phyloP scores from a whole-genome alignment of 2,329 filamentous ascomycete species.

The Verticillium dahliae region DNA sequence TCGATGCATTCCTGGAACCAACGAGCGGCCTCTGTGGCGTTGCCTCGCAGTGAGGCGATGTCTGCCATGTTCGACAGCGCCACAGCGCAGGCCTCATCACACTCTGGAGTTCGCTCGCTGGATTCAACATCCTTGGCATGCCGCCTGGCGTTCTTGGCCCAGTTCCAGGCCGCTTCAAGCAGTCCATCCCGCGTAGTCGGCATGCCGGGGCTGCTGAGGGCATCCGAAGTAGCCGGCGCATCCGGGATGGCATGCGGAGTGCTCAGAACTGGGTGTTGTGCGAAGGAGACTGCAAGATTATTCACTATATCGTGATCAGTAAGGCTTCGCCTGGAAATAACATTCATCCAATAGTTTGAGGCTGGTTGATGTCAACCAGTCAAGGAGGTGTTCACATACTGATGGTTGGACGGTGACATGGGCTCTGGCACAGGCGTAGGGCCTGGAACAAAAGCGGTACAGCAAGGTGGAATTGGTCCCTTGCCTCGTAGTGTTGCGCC shows the following conservation, averaged over 20 bases:
- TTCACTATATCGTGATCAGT: constrained; percentile 52
- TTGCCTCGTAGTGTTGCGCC: constrained; percentile 68
- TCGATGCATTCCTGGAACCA: constrained; percentile 64
- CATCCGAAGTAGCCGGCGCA: constrained; percentile 6
- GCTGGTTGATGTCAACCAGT: not conserved
- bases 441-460: constrained; percentile 84
- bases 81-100: constrained; percentile 75
- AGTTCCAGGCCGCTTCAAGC: constrained; percentile 64
- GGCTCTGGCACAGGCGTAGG: constrained; percentile 56
- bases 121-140: constrained; percentile 60
- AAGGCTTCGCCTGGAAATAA: not conserved
- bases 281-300: constrained; percentile 69
- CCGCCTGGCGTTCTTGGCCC: constrained; percentile 71
- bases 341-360: not conserved
- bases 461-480: constrained; percentile 71
- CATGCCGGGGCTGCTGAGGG: constrained; percentile 15
- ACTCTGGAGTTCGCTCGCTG: constrained; percentile 66
- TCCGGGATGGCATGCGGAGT: constrained; percentile 7
- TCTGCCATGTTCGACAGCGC: constrained; percentile 84
- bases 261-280: constrained; percentile 51
- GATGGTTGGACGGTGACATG: constrained; percentile 74
- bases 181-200: constrained; percentile 49
- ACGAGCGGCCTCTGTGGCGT: constrained; percentile 55
- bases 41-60: constrained; percentile 69
- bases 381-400: constrained; percentile 43